These are phyloP conservation scores for Exophiala alcalophila DNA, from an alignment of 2,329 filamentous ascomycete genomes.

Conservation along the genomic window DNA sequence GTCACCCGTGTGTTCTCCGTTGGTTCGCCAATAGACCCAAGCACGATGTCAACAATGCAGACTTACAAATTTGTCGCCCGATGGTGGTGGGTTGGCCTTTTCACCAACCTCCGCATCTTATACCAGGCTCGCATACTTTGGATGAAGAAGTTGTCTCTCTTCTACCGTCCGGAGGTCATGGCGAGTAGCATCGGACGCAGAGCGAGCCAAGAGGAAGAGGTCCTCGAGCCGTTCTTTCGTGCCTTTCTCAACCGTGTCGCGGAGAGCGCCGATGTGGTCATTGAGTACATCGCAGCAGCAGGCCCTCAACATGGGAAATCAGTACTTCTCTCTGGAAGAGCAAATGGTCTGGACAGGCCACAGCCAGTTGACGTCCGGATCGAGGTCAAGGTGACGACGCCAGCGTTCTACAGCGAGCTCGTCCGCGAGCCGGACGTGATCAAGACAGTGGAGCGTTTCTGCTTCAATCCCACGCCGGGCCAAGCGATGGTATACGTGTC, in stretches of 20 bases:
- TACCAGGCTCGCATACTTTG: conserved; percentile 20
- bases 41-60: conserved; percentile 3
- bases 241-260: conserved; percentile 1
- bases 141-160: conserved; percentile 19
- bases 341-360: not conserved
- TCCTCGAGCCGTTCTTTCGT: conserved; percentile 19
- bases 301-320: not conserved
- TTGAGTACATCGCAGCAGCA: conserved; percentile 15
- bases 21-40: conserved; percentile 1
- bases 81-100: conserved; percentile 27
- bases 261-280: not conserved
- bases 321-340: not conserved
- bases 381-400: conserved; percentile 16
- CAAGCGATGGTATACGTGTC: conserved; percentile 15
- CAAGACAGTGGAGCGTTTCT: conserved; percentile 8
- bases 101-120: conserved; percentile 24
- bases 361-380: not conserved
- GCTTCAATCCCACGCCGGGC: conserved; percentile 8
- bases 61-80: conserved; percentile 10
- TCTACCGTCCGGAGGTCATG: conserved; percentile 23
- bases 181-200: conserved; percentile 19
- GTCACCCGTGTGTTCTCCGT: conserved; percentile 22
- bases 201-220: conserved; percentile 14
- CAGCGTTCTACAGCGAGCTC: conserved; percentile 21
- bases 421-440: conserved; percentile 2